Base-by-base conservation (phyloP, 768 basidiomycete species). In the Xanthoconium purpureum region DNA sequence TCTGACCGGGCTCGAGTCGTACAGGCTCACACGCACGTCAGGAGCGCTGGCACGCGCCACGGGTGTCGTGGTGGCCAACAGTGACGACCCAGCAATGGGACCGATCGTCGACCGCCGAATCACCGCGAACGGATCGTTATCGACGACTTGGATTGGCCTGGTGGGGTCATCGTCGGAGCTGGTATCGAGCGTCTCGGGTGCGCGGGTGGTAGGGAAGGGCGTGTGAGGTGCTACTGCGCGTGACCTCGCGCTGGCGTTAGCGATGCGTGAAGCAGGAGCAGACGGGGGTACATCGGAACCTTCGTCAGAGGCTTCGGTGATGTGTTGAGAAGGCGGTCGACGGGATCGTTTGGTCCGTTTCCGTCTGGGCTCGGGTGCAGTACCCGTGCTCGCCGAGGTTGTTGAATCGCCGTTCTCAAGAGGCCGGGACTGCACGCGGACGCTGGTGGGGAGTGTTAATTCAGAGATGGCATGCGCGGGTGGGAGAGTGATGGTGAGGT, bases 381-480 rank as follows among this genome's bases (percentile, higher is more conserved):
- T 5, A 20, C 5, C 10, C 3, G 30, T 11, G 20, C 28, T 37
- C 12, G 44, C 6, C 10, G 15, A 1, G 6, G 36, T n/a, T 11
- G 40, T 30, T 18, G 37, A 6, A 32, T 55, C 30, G 4, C 51
- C 51, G n/a, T 54, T 54, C 4, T 46, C 40, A 28, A 52, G 44
- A 24, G 44, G 35, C 20, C 39, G 39, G 13, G 48, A 4, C 6
- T 39, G 58, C 1, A 53, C 40, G 37, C 40, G 66, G 20, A 62
- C 52, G 7, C 50, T 50, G 1, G 70, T 72, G 12, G 71, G 70
- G 10, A 73, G 15, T 1, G 55, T 37, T 12, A 70, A 4, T 24
- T 72, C 70, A 12, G 70, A 44, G 29, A 72, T 70, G 54, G 65
- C 55, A 13, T 73, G 65, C 10, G 66, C 62, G 3, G 68, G 64